Percentiles rank a stretch among this genome's conserved stretches.
Conservation (phyloP, 2,329 filamentous ascomycete genomes). For the Blastomyces silverae region DNA sequence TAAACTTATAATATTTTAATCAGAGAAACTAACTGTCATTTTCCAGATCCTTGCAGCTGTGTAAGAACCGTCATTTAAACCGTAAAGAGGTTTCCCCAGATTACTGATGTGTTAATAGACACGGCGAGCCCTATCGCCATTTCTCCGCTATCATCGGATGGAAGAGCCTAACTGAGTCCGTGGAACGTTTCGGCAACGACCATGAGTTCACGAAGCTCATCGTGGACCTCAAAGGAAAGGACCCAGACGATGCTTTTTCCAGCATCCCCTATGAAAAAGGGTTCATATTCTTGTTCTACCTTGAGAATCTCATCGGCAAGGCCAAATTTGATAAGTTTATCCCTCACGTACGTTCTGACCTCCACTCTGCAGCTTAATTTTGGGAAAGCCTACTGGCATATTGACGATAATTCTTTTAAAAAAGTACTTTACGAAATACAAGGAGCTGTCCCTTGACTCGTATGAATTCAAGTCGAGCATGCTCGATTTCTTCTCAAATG, state of each 20-base stretch:
- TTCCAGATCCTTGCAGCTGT: slow-evolving; percentile 38
- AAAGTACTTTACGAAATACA: slow-evolving; percentile 76
- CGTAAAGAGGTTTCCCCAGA: background rate
- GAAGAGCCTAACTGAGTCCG: slow-evolving; percentile 77
- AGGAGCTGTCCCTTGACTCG: slow-evolving; percentile 79
- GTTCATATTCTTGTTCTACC: slow-evolving; percentile 85
- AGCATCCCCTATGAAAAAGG: slow-evolving; percentile 93
- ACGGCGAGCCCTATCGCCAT: slow-evolving; percentile 79
- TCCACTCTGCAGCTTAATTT: background rate
- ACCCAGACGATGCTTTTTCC: slow-evolving; percentile 94
- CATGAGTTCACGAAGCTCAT: slow-evolving; percentile 92
- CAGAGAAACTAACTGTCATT: slow-evolving; percentile 20
- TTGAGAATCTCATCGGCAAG: slow-evolving; percentile 77
- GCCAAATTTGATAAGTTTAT: slow-evolving; percentile 94
- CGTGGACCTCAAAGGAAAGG: slow-evolving; percentile 77
- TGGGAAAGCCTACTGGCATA: slow-evolving; percentile 15
- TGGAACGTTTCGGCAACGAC: slow-evolving; percentile 69
- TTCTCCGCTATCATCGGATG: slow-evolving; percentile 96
- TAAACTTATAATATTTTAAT: background rate
- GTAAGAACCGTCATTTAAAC: slow-evolving; percentile 24
- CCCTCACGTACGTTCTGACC: slow-evolving; percentile 52
- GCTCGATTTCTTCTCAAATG: slow-evolving; percentile 70
- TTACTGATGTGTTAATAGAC: slow-evolving; percentile 41
- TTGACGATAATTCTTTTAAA: background rate
- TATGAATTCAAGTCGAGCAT: slow-evolving; percentile 91